Evolutionary conservation across 345 rosid genomes (phyloP).

Genomic region (Populus tremula): DNA sequence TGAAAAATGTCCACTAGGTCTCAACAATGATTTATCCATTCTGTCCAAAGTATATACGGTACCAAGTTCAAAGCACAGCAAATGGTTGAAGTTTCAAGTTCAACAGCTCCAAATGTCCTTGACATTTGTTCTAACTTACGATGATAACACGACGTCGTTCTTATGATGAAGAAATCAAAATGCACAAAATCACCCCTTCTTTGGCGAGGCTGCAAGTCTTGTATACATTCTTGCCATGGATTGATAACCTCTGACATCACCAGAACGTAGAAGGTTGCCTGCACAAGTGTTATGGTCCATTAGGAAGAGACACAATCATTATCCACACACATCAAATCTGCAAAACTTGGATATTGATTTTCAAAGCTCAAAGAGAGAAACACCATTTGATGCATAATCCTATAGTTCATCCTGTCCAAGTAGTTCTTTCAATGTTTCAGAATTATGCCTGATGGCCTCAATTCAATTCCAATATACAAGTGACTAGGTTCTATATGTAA

Average conservation of each 20-base stretch:
- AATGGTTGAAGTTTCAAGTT: no score
- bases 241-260: conserved; percentile 84
- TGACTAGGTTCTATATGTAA: neutral
- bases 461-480: neutral
- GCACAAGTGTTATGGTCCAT: conserved; percentile 4
- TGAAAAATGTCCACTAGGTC: no score
- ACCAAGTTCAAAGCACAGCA: no score
- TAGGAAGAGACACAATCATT: neutral
- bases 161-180: neutral
- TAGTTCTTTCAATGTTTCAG: neutral
- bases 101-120: no score
- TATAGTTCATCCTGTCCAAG: neutral
- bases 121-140: no score
- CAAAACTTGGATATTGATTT: neutral
- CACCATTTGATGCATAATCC: neutral
- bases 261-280: conserved; percentile 93
- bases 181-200: conserved; percentile 60
- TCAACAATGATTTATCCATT: no score
- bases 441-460: neutral
- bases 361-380: neutral
- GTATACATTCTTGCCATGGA: conserved; percentile 98
- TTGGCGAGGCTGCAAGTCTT: conserved; percentile 84
- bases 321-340: neutral
- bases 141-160: no score
- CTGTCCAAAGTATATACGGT: no score